Percentiles rank a stretch among this genome's conserved stretches.
Evolutionary conservation across 495 filamentous ascomycete genomes (phyloP).

Genomic region (Lasiosphaeriaceae sp.): DNA sequence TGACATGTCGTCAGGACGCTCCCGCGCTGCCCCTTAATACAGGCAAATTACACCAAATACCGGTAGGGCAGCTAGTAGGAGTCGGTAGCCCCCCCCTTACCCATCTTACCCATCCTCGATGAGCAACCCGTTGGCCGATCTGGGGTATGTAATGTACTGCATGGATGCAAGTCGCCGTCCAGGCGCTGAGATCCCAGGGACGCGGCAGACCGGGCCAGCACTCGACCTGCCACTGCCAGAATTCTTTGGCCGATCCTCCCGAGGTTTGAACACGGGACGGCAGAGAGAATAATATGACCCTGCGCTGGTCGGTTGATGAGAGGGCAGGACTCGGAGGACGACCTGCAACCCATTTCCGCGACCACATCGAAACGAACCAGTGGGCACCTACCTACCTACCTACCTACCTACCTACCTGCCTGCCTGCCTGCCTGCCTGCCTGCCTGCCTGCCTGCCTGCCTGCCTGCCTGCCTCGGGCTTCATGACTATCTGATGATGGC

Average conservation of each 20-base stretch:
- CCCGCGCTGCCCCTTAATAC: slow-evolving; percentile 4
- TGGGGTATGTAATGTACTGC: background rate
- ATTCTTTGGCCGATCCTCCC: background rate
- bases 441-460: no score
- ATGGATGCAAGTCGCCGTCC: background rate
- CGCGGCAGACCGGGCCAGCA: background rate
- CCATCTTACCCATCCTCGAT: background rate
- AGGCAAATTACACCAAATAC: slow-evolving; percentile 16
- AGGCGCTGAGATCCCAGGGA: background rate
- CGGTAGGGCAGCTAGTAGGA: slow-evolving; percentile 18
- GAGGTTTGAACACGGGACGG: background rate
- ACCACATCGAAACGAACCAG: no score
- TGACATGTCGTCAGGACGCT: slow-evolving; percentile 4
- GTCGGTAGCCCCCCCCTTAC: background rate
- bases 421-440: no score
- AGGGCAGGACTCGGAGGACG: background rate
- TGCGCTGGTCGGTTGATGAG: background rate
- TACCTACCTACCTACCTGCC: no score
- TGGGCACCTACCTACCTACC: no score
- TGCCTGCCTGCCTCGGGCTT: no score
- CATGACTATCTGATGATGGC: no score
- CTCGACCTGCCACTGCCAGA: background rate
- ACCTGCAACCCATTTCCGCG: background rate
- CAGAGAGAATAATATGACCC: background rate
- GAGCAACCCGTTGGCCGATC: background rate